Evolutionary conservation across 495 filamentous ascomycete species (phyloP).

Genomic region (Extremus antarcticus): DNA sequence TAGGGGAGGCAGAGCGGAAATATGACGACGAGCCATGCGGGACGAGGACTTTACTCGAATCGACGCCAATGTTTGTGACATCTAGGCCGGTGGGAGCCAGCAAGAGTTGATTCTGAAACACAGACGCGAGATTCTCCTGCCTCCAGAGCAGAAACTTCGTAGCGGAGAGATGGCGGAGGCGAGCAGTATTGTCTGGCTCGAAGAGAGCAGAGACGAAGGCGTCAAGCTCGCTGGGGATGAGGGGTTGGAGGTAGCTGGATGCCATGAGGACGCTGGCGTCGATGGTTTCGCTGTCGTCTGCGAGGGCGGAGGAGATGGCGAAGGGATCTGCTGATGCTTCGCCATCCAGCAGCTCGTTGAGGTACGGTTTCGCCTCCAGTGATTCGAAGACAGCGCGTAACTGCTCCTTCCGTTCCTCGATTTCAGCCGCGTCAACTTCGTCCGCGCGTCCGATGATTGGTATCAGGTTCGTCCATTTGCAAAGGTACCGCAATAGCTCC

Average conservation of each 20-base stretch:
- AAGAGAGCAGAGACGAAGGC: constrained; percentile 65
- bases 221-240: constrained; percentile 65
- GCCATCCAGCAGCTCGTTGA: neutral
- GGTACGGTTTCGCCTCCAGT: constrained; percentile 54
- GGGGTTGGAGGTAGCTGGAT: constrained; percentile 79
- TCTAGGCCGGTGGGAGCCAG: constrained; percentile 6
- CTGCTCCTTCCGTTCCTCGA: constrained; percentile 50
- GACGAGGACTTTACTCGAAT: constrained; percentile 25
- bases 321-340: constrained; percentile 38
- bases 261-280: constrained; percentile 94
- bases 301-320: constrained; percentile 68
- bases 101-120: neutral
- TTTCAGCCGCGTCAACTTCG: constrained; percentile 47
- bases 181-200: constrained; percentile 67
- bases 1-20: constrained; percentile 23
- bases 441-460: constrained; percentile 76
- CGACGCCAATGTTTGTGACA: constrained; percentile 12
- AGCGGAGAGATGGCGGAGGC: constrained; percentile 75
- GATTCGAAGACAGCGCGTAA: constrained; percentile 49
- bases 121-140: constrained; percentile 5
- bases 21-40: constrained; percentile 24
- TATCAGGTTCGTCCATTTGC: constrained; percentile 74
- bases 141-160: constrained; percentile 76
- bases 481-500: constrained; percentile 33
- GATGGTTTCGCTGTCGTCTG: constrained; percentile 76